A percentile compares a stretch with the other conserved stretches of the same genome.
Evolutionary conservation across 2,329 filamentous ascomycete genomes (phyloP).

Genomic region (Aspergillus sp.): DNA sequence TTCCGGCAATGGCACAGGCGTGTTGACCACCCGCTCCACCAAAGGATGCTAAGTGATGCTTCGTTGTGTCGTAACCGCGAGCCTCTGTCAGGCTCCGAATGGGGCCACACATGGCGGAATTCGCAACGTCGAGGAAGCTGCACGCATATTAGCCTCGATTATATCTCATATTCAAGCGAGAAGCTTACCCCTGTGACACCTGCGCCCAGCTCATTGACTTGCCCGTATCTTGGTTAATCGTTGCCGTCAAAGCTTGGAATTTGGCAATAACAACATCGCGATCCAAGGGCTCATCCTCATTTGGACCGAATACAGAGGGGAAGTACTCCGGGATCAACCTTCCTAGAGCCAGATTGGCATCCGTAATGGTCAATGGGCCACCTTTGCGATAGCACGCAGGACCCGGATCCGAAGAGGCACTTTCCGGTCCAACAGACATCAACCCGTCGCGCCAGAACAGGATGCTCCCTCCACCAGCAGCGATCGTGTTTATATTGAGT

Average conservation of each 20-base stretch:
- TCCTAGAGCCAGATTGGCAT: constrained; percentile 84
- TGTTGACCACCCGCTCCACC: constrained; percentile 89
- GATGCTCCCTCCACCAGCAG: constrained; percentile 69
- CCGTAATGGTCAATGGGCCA: constrained; percentile 84
- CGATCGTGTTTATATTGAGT: constrained; percentile 90
- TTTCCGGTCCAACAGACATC: constrained; percentile 88
- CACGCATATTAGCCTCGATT: constrained; percentile 42
- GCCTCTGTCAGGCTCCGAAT: constrained; percentile 89
- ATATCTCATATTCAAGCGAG: background rate
- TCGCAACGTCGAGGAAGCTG: constrained; percentile 88
- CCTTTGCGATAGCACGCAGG: constrained; percentile 90
- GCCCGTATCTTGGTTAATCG: constrained; percentile 66
- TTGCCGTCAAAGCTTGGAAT: constrained; percentile 71
- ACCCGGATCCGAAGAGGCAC: constrained; percentile 82
- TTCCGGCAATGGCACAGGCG: constrained; percentile 84
- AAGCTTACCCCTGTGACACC: constrained; percentile 56
- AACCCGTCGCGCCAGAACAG: constrained; percentile 84
- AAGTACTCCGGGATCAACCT: constrained; percentile 86
- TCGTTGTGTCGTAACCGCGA: constrained; percentile 83
- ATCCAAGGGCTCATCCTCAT: constrained; percentile 59
- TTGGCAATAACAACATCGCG: constrained; percentile 68
- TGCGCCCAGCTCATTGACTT: constrained; percentile 72
- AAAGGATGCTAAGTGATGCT: constrained; percentile 82
- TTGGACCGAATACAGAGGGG: constrained; percentile 55
- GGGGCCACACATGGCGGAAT: constrained; percentile 75